Evolutionary conservation across 768 basidiomycete species (phyloP), one percentile per base, ranked within the genome.

Genomic region (Suillus tomentosus): DNA sequence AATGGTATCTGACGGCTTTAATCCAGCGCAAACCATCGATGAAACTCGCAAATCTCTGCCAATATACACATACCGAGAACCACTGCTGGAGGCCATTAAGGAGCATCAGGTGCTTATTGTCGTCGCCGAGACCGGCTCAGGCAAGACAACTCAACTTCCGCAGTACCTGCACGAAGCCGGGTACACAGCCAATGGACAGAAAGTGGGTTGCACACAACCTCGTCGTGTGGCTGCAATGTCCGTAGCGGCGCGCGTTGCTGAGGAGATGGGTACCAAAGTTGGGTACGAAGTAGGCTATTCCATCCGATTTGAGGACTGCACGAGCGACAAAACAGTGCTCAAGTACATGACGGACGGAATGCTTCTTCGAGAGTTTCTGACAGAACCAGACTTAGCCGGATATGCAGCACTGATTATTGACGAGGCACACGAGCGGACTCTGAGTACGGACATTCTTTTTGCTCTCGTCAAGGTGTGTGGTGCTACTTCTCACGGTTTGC

Each of bases 311-410:
- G 97, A 99, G 78, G 97, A 99, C 77, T 97, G 95, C 76, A 99
- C 97, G 22, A 97, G 94, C 80, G 95, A 99, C 82, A 98, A 97
- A 81, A 99, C 97, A 5, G 91, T 96, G 51, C 82, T 99, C 72
- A 99, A 99, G 78, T 99, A 99, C 78, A 97, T 99, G 97, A 99
- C 97, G 51, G 97, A 99, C 72, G 97, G 97, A 40, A 99, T 99
- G 97, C 82, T 99, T 34, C 79, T 99, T 53, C 86, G 97, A 71
- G 95, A 99, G 77, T 99, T 99, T 77, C 79, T 99, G 72, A 99
- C 97, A 11, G 97, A 99, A 76, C 97, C 97, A 0, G 94, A 96
- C 79, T 78, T 99, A 61, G 96, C 94, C 15, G 94, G 94, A 5
- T 99, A 99, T 74, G 90, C 95, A 55, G 94, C 90, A 37, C 79